phyloP scores from a whole-genome alignment of 441 rosid species.

The Syzygium syzygioides region DNA sequence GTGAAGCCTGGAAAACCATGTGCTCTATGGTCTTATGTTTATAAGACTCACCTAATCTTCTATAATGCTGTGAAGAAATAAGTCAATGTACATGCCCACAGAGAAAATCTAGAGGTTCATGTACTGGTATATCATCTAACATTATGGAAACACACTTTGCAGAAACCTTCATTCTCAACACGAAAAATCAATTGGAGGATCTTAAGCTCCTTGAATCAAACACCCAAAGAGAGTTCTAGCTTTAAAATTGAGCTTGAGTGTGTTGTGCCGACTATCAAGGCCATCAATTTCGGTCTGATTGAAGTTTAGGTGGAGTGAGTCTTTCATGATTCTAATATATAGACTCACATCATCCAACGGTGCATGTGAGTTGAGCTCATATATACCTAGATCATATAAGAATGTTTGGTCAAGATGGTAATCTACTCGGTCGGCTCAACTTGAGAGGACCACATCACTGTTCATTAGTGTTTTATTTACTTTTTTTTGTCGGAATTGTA shows the following conservation, averaged over 20 bases:
- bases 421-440: neutral
- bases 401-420: neutral
- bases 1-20: neutral
- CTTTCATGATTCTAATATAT: neutral
- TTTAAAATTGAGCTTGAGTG: no score
- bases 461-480: neutral
- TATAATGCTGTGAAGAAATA: neutral
- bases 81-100: neutral
- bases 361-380: neutral
- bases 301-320: neutral
- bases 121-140: no score
- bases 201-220: no score
- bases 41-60: neutral
- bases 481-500: neutral
- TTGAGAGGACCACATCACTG: neutral
- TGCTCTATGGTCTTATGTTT: neutral
- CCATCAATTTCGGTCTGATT: no score
- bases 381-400: neutral
- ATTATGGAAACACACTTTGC: no score
- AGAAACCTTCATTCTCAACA: no score
- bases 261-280: no score
- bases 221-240: no score
- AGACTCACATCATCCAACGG: neutral
- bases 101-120: no score
- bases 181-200: no score